A percentile compares a stretch with the other conserved stretches of the same genome.
phyloP scores from a whole-genome alignment of 1,139 yeast genomes.

The Debaryomyces fabryi region DNA sequence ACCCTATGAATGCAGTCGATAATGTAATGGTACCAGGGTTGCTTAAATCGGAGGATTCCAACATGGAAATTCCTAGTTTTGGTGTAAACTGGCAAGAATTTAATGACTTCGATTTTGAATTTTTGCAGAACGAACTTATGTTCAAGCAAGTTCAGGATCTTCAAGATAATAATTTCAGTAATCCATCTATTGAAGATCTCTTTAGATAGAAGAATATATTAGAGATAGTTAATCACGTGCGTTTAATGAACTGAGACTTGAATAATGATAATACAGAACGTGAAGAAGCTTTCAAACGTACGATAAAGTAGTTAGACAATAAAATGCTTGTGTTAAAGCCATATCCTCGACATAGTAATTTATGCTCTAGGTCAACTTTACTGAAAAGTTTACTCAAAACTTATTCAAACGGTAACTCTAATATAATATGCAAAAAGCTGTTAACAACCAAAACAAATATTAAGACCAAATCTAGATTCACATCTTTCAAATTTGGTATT shows the following conservation, averaged over 20 bases:
- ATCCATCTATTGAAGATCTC: constrained; percentile 11
- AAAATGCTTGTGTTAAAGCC: neutral
- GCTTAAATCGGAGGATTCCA: neutral
- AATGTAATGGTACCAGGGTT: neutral
- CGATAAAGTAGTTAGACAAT: neutral
- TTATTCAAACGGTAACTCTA: too few species aligned
- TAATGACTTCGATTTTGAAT: constrained; percentile 35
- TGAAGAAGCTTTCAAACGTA: neutral
- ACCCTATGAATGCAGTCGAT: neutral
- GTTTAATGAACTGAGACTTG: neutral
- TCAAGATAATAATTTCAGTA: constrained; percentile 6
- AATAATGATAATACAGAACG: neutral
- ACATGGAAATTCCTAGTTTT: constrained; percentile 7
- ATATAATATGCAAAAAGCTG: constrained; percentile 1
- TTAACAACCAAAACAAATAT: neutral
- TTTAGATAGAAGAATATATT: constrained; percentile 2
- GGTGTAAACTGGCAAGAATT: constrained; percentile 14
- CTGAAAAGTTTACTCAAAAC: neutral
- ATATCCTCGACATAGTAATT: neutral
- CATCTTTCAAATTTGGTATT: constrained; percentile 30
- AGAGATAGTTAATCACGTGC: constrained; percentile 5
- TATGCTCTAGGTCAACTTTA: neutral
- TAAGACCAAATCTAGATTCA: constrained; percentile 10
- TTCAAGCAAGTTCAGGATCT: constrained; percentile 16
- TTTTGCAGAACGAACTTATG: constrained; percentile 32